Percentiles rank a stretch among this genome's conserved stretches.
These are phyloP conservation scores for Somion occarium DNA, from an alignment of 1,284 basidiomycete species.

Conservation along the genomic window DNA sequence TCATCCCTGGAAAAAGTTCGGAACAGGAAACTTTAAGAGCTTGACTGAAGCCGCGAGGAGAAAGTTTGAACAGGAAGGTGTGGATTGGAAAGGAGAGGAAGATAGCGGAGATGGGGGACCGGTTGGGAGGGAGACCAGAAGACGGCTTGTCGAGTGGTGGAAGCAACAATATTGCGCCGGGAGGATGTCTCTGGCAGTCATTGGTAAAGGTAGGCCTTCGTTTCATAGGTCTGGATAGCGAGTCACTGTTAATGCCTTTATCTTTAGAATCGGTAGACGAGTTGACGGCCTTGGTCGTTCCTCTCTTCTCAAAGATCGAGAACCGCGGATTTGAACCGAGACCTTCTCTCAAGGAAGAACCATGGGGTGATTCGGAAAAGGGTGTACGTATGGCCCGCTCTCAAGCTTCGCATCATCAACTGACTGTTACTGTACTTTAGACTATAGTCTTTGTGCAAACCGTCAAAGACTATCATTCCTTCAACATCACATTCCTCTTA, in stretches of 20 bases:
- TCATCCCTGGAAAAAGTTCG: conserved; percentile 62
- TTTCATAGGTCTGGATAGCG: background rate
- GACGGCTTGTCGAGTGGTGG: conserved; percentile 67
- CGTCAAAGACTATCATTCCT: conserved; percentile 53
- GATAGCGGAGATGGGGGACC: conserved; percentile 41
- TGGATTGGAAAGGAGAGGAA: conserved; percentile 50
- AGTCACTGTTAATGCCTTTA: background rate
- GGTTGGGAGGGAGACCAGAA: conserved; percentile 50
- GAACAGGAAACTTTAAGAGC: conserved; percentile 59
- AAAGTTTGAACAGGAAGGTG: conserved; percentile 45
- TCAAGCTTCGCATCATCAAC: background rate
- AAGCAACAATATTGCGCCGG: conserved; percentile 61
- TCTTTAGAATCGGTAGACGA: conserved; percentile 23
- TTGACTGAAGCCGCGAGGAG: conserved; percentile 31
- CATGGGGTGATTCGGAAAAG: conserved; percentile 33
- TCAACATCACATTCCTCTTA: conserved; percentile 55
- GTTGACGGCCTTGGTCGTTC: conserved; percentile 19
- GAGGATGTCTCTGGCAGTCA: conserved; percentile 50
- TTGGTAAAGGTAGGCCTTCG: conserved; percentile 23
- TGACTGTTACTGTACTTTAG: conserved; percentile 22
- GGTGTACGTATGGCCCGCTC: conserved; percentile 29
- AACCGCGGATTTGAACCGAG: conserved; percentile 42
- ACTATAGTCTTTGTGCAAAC: conserved; percentile 55
- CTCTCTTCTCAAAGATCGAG: conserved; percentile 41
- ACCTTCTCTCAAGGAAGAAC: conserved; percentile 25